Conservation (phyloP, 2,329 filamentous ascomycete genomes). For the Talaromyces marneffei region DNA sequence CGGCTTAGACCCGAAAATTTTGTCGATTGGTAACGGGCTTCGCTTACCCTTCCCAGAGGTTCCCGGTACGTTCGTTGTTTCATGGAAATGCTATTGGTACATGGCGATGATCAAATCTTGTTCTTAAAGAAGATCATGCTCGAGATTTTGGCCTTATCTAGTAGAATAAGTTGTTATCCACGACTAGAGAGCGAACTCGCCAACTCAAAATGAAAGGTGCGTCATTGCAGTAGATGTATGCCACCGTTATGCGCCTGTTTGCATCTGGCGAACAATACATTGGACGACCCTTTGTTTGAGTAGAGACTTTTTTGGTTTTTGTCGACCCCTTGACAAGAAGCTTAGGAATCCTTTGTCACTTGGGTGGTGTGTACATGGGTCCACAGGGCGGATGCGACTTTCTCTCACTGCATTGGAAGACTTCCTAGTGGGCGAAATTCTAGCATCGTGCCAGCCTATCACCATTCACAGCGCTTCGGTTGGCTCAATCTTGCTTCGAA, state of each 20-base stretch:
- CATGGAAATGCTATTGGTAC: background rate
- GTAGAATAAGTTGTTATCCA: background rate
- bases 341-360: background rate
- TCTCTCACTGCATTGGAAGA: constrained; percentile 9
- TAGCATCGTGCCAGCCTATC: constrained; percentile 7
- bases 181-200: background rate
- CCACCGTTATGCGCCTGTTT: background rate
- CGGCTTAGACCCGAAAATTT: constrained; percentile 3
- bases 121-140: background rate
- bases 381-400: constrained; percentile 11
- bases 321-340: background rate
- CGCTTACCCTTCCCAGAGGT: background rate
- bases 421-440: constrained; percentile 9
- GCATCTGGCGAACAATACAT: background rate
- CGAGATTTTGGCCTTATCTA: background rate
- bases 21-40: background rate
- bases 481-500: constrained; percentile 7
- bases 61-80: background rate
- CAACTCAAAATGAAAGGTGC: background rate
- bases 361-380: constrained; percentile 11
- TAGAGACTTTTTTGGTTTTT: background rate
- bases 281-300: background rate
- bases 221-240: background rate
- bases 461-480: constrained; percentile 6
- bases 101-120: background rate